Base-by-base conservation (phyloP, 1,139 yeast genomes). In the Hyphopichia fennica region DNA sequence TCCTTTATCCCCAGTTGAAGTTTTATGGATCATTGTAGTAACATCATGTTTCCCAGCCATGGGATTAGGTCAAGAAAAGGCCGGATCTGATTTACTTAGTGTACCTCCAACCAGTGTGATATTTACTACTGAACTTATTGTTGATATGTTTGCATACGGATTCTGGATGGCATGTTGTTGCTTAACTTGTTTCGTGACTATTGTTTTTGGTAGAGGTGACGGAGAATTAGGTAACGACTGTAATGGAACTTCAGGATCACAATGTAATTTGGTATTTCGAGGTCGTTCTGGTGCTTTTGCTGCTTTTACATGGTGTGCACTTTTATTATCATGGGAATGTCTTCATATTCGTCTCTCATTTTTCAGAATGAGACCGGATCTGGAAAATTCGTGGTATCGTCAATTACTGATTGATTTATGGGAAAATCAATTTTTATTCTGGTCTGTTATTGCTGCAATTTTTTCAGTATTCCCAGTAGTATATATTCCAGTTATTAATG, bases 301-400 rank as follows among this genome's bases (percentile, higher is more conserved):
- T 3, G 81, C 84, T 6, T 84, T 90, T 84, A 89, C 96, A 1
- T 90, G 96, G 96, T 81, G 95, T 67, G 86, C 95, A 3, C 76
- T 90, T 47, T 65, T 90, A 23, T 71, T 88, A 44, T 96, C 96
- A 2, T 89, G 96, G 96, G 96, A 89, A 65, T 90, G 91, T 56
- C 76, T 88, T 45, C 95, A 88, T 59, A 73, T 85, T 63, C 71
- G 83, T 46, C 74, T 84, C 51, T 87, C 96, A 0, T 72, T 89
- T 50, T 87, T 89, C 63, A 67, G 72, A 41, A 84, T 87, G 90
- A 77, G 84, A 49, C 88, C 87, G 9, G 20, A 31, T 3, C 20
- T 31, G 20, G 20, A 17, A 17, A 31, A 31, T 7, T 4, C 34
- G 7, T 78, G 79, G 69, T 81, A 79, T 51, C 83, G 79, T 57